A percentile compares a stretch with the other conserved stretches of the same genome.
These are phyloP conservation scores for Pseudogymnoascus sp. DNA, from an alignment of 2,329 filamentous ascomycete species.

Conservation along the genomic window DNA sequence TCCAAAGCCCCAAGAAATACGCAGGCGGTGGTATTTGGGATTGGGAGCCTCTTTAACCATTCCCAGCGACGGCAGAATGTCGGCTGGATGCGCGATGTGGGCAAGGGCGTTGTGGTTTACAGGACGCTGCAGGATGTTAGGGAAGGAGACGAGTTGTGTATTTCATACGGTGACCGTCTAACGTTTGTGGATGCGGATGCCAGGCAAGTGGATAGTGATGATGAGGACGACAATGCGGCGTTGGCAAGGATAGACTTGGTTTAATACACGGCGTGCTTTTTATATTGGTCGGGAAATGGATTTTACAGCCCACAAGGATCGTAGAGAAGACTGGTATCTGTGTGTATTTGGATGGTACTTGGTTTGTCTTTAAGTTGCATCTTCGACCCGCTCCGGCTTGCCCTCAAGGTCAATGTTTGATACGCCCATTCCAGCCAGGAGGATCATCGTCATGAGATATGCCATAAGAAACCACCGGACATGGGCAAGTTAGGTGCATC, in stretches of 20 bases:
- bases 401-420: neutral
- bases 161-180: constrained; percentile 31
- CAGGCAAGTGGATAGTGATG: constrained; percentile 16
- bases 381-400: neutral
- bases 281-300: neutral
- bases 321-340: neutral
- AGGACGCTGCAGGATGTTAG: constrained; percentile 41
- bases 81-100: constrained; percentile 44
- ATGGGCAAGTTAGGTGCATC: neutral
- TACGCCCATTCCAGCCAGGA: neutral
- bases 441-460: neutral
- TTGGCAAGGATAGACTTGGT: constrained; percentile 25
- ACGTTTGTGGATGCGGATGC: constrained; percentile 31
- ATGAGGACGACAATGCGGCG: constrained; percentile 24
- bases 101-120: constrained; percentile 40
- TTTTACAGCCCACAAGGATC: neutral
- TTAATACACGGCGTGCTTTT: neutral
- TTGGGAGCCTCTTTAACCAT: constrained; percentile 55
- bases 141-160: constrained; percentile 48
- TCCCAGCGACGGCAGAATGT: constrained; percentile 45
- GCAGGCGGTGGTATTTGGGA: constrained; percentile 47
- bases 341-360: neutral
- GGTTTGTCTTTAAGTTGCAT: neutral
- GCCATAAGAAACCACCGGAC: neutral
- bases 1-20: constrained; percentile 25